Percentiles rank a stretch among this genome's conserved stretches.
These are phyloP conservation scores for Abrus precatorius DNA, from an alignment of 306 rosid species.

Conservation along the genomic window DNA sequence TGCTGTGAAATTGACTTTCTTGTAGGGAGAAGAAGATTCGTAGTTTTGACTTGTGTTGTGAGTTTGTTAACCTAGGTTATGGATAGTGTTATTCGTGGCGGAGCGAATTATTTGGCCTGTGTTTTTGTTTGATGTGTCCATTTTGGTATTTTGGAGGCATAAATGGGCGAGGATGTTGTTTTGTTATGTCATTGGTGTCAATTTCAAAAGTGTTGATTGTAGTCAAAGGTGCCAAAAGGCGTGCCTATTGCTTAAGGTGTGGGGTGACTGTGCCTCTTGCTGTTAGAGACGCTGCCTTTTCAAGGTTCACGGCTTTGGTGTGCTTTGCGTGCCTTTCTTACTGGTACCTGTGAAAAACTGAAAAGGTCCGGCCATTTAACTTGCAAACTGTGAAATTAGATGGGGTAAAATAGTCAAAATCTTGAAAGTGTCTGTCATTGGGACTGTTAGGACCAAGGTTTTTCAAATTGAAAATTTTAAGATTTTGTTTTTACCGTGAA, in stretches of 20 bases:
- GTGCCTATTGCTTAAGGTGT: neutral
- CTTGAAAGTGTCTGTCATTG: neutral
- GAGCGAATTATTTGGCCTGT: neutral
- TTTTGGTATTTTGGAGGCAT: neutral
- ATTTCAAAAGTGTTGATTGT: constrained; percentile 24
- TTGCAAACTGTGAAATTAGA: constrained; percentile 9
- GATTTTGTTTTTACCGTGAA: constrained; percentile 10
- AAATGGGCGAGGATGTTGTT: neutral
- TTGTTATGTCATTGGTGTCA: neutral
- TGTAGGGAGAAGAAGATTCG: constrained; percentile 9
- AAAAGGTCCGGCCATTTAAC: neutral
- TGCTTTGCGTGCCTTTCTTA: constrained; percentile 17
- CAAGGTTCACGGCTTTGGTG: neutral
- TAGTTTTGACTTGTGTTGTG: constrained; percentile 21
- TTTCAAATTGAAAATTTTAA: neutral
- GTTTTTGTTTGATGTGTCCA: neutral
- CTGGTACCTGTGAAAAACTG: neutral
- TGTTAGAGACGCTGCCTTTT: constrained; percentile 14
- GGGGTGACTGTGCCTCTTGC: neutral
- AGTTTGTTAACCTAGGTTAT: constrained; percentile 9
- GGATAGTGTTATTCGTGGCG: neutral
- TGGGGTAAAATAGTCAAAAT: constrained; percentile 29
- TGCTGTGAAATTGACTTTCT: constrained; percentile 28
- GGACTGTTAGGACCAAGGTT: neutral
- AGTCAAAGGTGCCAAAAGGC: neutral